Conservation (phyloP, 495 filamentous ascomycete genomes). For the Darksidea phi region DNA sequence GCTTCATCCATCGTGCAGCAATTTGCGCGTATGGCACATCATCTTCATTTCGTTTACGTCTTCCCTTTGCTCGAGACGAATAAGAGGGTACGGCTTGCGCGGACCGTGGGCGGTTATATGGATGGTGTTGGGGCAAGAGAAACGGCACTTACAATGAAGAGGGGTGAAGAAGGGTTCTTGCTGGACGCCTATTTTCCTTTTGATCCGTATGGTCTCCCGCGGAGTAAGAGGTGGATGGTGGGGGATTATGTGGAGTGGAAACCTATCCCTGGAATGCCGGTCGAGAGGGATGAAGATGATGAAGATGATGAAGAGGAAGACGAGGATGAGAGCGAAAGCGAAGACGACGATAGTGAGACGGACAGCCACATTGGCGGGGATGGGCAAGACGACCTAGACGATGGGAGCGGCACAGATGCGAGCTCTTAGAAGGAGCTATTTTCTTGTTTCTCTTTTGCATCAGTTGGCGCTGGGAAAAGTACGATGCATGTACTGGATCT, state of each 20-base stretch:
- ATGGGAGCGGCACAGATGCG: conserved; percentile 8
- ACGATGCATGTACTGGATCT: too few relatives aligned
- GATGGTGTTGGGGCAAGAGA: conserved; percentile 59
- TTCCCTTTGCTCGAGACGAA: conserved; percentile 87
- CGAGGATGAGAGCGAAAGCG: conserved; percentile 43
- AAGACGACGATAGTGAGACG: conserved; percentile 12
- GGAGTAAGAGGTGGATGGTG: conserved; percentile 80
- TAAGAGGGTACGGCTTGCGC: conserved; percentile 72
- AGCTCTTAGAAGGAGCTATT: neutral
- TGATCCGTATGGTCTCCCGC: conserved; percentile 86
- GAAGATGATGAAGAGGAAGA: conserved; percentile 49
- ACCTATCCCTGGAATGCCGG: conserved; percentile 66
- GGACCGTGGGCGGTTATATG: conserved; percentile 45
- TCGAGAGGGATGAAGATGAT: conserved; percentile 50
- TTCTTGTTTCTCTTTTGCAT: neutral
- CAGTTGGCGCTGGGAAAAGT: too few relatives aligned
- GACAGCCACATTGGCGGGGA: neutral
- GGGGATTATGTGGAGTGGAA: conserved; percentile 84
- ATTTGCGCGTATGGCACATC: conserved; percentile 81
- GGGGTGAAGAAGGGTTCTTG: conserved; percentile 68
- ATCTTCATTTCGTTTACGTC: conserved; percentile 82
- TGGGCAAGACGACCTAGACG: conserved; percentile 9
- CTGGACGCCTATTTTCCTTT: conserved; percentile 96
- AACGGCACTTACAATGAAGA: conserved; percentile 55
- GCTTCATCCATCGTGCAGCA: conserved; percentile 86